These are phyloP conservation scores for Tolypocladium inflatum DNA, from an alignment of 2,329 filamentous ascomycete species.

Conservation along the genomic window DNA sequence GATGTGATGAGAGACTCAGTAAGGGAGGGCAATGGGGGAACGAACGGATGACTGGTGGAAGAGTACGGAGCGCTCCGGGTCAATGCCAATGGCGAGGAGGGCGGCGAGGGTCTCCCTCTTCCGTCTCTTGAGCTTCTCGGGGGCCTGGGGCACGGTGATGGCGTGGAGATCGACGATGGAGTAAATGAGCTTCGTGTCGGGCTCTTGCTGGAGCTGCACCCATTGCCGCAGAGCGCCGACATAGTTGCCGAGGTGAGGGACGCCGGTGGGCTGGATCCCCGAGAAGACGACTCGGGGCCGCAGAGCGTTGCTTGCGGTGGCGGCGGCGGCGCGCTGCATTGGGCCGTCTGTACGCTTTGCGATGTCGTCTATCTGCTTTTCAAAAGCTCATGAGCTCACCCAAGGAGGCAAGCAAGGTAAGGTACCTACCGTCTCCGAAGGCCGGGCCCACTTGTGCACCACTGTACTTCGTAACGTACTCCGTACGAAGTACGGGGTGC, in stretches of 20 bases:
- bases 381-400: neutral
- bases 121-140: slow-evolving; percentile 49
- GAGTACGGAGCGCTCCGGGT: slow-evolving; percentile 65
- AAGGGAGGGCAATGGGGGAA: slow-evolving; percentile 1
- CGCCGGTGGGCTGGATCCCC: slow-evolving; percentile 90
- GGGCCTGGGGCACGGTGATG: slow-evolving; percentile 68
- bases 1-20: neutral
- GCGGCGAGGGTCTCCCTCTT: slow-evolving; percentile 70
- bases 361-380: neutral
- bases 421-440: neutral
- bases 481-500: no score
- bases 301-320: neutral
- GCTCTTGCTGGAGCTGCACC: slow-evolving; percentile 64
- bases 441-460: no score
- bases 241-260: slow-evolving; percentile 94
- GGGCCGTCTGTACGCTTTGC: neutral
- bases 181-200: slow-evolving; percentile 58
- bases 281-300: slow-evolving; percentile 63
- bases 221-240: slow-evolving; percentile 82
- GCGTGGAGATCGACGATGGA: slow-evolving; percentile 92
- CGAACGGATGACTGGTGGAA: slow-evolving; percentile 75
- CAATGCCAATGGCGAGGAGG: slow-evolving; percentile 73
- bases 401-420: neutral
- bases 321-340: neutral
- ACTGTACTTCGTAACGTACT: no score